Conservation (phyloP, 2,329 filamentous ascomycete species). For the Xylaria sp. region DNA sequence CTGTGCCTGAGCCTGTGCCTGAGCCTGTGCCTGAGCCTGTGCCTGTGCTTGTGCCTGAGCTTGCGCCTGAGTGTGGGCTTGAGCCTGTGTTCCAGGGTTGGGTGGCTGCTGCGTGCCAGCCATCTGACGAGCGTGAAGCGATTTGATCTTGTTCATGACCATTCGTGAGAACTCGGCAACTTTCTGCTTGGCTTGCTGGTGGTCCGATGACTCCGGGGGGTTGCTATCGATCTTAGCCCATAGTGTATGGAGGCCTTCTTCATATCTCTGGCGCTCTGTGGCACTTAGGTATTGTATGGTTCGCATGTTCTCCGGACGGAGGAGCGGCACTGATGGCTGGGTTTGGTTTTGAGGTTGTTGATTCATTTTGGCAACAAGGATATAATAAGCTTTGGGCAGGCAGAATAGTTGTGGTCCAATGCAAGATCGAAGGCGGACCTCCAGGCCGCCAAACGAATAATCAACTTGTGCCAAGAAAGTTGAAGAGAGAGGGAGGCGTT, state of each 20-base stretch:
- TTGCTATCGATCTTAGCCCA: slow-evolving; percentile 63
- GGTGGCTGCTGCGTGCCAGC: slow-evolving; percentile 18
- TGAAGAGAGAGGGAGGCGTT: neutral
- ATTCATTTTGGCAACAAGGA: slow-evolving; percentile 30
- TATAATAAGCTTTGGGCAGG: neutral
- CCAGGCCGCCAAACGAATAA: neutral
- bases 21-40: slow-evolving; percentile 24
- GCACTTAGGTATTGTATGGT: slow-evolving; percentile 60
- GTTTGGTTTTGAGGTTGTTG: slow-evolving; percentile 38
- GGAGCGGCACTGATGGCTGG: slow-evolving; percentile 42
- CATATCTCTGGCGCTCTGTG: slow-evolving; percentile 68
- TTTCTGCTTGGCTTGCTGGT: slow-evolving; percentile 65
- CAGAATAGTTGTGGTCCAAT: neutral
- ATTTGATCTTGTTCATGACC: slow-evolving; percentile 61
- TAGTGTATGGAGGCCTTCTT: slow-evolving; percentile 63
- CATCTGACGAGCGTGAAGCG: slow-evolving; percentile 47
- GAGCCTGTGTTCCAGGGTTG: slow-evolving; percentile 19
- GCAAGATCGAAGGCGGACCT: neutral
- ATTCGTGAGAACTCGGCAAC: slow-evolving; percentile 70
- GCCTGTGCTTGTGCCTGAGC: slow-evolving; percentile 28
- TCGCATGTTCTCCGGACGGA: slow-evolving; percentile 63
- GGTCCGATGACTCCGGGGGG: slow-evolving; percentile 57
- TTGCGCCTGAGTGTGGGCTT: slow-evolving; percentile 31
- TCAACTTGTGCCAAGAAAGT: neutral
- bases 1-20: slow-evolving; percentile 32